Base-by-base conservation (phyloP, 2,329 filamentous ascomycete genomes). In the Acephala macrosclerotiorum region DNA sequence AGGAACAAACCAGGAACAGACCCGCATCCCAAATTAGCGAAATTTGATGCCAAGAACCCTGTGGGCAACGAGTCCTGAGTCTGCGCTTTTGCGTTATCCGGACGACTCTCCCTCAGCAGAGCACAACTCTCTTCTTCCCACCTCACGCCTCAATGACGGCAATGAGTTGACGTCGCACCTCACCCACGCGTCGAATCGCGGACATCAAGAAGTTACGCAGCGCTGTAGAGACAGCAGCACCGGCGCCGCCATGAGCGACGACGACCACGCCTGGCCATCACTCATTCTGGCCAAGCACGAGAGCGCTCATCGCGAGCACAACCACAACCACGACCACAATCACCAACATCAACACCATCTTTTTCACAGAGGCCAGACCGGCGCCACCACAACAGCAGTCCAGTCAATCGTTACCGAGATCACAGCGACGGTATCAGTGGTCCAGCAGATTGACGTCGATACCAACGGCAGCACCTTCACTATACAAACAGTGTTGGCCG, bases 251-350 rank as follows among this genome's bases (percentile, higher is more conserved):
- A 76, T 75, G 74, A 67, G 63, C 64, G 68, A 72, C 66, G 63
- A 62, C 53, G 47, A 40, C 58, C 51, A 57, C 45, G 68, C 70
- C 60, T 63, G 67, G 71, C 70, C 74, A 76, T 76, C 75, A 77
- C 70, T 77, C 75, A 58, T 76, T 77, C 72, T 75, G 75, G 71
- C 73, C 66, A 68, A 66, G 68, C 66, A 72, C 68, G 67, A 76
- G 61, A 66, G 51, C 58, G 74, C 73, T 76, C 75, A 77, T 70
- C 74, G 73, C 61, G 74, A 75, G 72, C 73, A 75, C 29, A 33
- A 33, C 26, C 14, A 40, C 59, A 64, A 70, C 58, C 29, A 57
- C 26, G 16, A 40, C 59, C 66, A 70, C 58, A 29, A 57, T 16
- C 68, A 70, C 62, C 68, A 68, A 45, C 57, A 72, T 49, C 67